A percentile compares a stretch with the other conserved stretches of the same genome.
Evolutionary conservation across 768 basidiomycete species (phyloP).

Genomic region (Leccinum pellstonianum): DNA sequence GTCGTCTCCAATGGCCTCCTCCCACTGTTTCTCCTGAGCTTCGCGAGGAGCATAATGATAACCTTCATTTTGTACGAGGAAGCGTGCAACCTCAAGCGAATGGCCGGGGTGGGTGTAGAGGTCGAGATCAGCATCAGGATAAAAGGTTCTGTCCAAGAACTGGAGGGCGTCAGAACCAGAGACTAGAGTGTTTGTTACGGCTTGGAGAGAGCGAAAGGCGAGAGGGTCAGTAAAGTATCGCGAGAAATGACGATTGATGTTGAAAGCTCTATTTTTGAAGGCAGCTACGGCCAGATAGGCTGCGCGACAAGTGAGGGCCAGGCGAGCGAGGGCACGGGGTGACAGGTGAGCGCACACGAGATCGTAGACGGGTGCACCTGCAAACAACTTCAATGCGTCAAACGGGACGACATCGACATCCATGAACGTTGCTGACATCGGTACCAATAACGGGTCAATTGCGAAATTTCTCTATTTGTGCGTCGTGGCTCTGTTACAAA

Average conservation of each 20-base stretch:
- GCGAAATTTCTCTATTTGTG: too few relatives aligned
- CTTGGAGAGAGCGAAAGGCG: constrained; percentile 45
- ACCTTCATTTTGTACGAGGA: constrained; percentile 31
- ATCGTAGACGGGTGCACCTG: constrained; percentile 23
- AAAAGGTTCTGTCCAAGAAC: constrained; percentile 45
- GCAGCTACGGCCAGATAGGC: constrained; percentile 14
- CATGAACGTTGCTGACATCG: not conserved
- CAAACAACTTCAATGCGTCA: constrained; percentile 7
- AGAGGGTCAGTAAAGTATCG: constrained; percentile 37
- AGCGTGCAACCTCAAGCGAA: constrained; percentile 34
- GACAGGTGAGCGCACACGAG: constrained; percentile 20
- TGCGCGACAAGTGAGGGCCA: constrained; percentile 24
- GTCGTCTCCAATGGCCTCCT: not conserved
- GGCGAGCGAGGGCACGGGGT: constrained; percentile 25
- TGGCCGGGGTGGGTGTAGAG: constrained; percentile 41
- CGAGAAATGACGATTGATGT: constrained; percentile 36
- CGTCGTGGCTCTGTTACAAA: too few relatives aligned
- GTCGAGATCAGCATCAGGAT: constrained; percentile 50
- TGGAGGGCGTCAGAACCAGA: constrained; percentile 57
- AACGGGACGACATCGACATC: not conserved
- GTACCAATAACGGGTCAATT: too few relatives aligned
- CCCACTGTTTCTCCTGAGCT: constrained; percentile 23
- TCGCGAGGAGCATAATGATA: constrained; percentile 30
- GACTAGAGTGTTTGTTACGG: constrained; percentile 43
- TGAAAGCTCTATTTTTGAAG: constrained; percentile 32